Conservation (phyloP, 2,329 filamentous ascomycete genomes). For the Aureobasidium sp. region DNA sequence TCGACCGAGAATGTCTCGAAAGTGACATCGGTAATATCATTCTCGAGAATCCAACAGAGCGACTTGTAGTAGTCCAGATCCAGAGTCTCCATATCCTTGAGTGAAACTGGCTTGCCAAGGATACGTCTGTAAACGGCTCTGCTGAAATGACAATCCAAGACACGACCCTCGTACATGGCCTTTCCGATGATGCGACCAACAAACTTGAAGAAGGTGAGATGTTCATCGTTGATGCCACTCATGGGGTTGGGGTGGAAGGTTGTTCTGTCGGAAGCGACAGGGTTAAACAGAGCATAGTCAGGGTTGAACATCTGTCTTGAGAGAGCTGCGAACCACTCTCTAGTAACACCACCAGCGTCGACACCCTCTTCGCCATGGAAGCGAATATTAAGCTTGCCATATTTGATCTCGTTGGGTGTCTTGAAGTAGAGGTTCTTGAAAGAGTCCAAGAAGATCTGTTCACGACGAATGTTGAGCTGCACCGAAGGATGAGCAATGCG, state of each 20-base stretch:
- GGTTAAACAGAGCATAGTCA: slow-evolving; percentile 92
- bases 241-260: slow-evolving; percentile 98
- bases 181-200: slow-evolving; percentile 98
- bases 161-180: slow-evolving; percentile 88
- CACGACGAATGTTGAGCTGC: slow-evolving; percentile 81
- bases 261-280: slow-evolving; percentile 92
- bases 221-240: slow-evolving; percentile 89
- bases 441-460: slow-evolving; percentile 95
- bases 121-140: slow-evolving; percentile 98
- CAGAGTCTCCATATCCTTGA: slow-evolving; percentile 99
- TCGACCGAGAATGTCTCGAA: slow-evolving; percentile 94
- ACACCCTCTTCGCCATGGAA: slow-evolving; percentile 98
- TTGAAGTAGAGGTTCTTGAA: slow-evolving; percentile 99
- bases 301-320: slow-evolving; percentile 98
- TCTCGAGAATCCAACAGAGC: slow-evolving; percentile 94
- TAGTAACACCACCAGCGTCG: slow-evolving; percentile 91
- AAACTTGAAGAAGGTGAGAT: slow-evolving; percentile 98
- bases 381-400: slow-evolving; percentile 93
- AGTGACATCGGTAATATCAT: slow-evolving; percentile 96
- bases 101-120: slow-evolving; percentile 84
- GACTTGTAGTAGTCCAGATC: slow-evolving; percentile 99
- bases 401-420: slow-evolving; percentile 93
- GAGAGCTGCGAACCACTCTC: slow-evolving; percentile 98
- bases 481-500: slow-evolving; percentile 68
- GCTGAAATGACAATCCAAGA: slow-evolving; percentile 98